phyloP scores from a whole-genome alignment of 1,284 basidiomycete genomes.

The Tausonia pullulans region DNA sequence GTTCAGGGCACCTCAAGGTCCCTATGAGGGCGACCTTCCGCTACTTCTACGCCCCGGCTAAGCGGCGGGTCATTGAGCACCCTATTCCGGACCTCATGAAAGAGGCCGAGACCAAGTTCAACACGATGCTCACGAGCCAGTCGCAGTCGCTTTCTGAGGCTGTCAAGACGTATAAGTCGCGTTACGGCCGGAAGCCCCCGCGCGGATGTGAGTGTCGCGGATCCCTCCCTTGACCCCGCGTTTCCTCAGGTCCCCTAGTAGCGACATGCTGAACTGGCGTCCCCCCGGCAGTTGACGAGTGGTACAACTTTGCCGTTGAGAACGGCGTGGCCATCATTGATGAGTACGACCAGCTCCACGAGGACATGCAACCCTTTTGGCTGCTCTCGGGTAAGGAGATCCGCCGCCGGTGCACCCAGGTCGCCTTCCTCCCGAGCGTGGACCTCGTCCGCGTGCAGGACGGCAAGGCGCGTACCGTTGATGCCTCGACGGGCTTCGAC shows the following conservation, averaged over 20 bases:
- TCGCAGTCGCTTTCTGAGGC: constrained; percentile 63
- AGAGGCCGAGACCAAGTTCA: constrained; percentile 57
- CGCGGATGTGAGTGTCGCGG: constrained; percentile 43
- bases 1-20: constrained; percentile 2
- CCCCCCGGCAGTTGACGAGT: constrained; percentile 48
- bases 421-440: constrained; percentile 62
- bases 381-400: constrained; percentile 58
- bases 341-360: constrained; percentile 74
- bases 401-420: constrained; percentile 56
- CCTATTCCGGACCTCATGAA: constrained; percentile 74
- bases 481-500: constrained; percentile 48
- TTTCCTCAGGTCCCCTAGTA: too few species aligned
- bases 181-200: constrained; percentile 70
- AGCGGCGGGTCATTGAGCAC: constrained; percentile 42
- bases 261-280: too few species aligned
- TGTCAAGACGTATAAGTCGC: constrained; percentile 60
- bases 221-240: too few species aligned
- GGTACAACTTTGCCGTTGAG: constrained; percentile 70
- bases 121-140: constrained; percentile 55
- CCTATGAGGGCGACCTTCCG: constrained; percentile 1
- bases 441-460: constrained; percentile 64
- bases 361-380: constrained; percentile 74
- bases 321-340: constrained; percentile 71
- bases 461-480: constrained; percentile 53
- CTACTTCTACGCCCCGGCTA: constrained; percentile 10